These are phyloP conservation scores for Fagus sylvatica DNA, from an alignment of 306 rosid species.

Conservation along the genomic window DNA sequence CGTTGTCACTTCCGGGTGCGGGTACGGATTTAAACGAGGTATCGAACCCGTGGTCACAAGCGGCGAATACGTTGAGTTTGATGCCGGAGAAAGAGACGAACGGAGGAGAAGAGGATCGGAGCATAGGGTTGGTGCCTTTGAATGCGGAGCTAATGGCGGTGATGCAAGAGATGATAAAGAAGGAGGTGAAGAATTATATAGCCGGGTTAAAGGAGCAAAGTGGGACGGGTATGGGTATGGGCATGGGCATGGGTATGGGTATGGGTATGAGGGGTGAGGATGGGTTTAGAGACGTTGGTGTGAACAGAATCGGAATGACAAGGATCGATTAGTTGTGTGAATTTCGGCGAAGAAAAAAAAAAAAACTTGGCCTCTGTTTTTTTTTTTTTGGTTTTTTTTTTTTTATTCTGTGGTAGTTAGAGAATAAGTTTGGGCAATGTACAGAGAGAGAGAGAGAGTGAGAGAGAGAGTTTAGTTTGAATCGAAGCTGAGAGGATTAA, in stretches of 20 bases:
- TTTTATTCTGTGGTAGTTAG: conserved; percentile 21
- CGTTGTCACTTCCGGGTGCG: conserved; percentile 76
- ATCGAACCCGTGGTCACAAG: conserved; percentile 22
- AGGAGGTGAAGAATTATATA: conserved; percentile 89
- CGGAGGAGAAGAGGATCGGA: conserved; percentile 8
- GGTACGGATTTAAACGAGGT: conserved; percentile 50
- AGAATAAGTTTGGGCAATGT: conserved; percentile 76
- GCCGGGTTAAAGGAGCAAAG: conserved; percentile 64
- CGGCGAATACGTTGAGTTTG: conserved; percentile 27
- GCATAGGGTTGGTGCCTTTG: conserved; percentile 38
- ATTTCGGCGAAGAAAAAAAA: not conserved
- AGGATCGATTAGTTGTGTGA: conserved; percentile 45
- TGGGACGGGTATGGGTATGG: conserved; percentile 6
- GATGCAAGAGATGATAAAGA: conserved; percentile 96
- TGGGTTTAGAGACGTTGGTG: conserved; percentile 61
- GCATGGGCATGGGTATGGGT: not conserved
- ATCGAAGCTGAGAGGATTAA: not conserved
- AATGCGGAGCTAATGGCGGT: conserved; percentile 62
- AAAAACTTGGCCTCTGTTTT: not conserved
- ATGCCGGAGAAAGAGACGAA: conserved; percentile 18
- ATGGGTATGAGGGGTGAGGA: conserved; percentile 40
- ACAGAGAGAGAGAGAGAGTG: conserved; percentile 41
- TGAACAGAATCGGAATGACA: conserved; percentile 65
- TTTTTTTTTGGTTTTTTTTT: not conserved
- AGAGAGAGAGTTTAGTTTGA: not conserved